phyloP scores from a whole-genome alignment of 148 eudicot species.

The Camellia granthamiana region DNA sequence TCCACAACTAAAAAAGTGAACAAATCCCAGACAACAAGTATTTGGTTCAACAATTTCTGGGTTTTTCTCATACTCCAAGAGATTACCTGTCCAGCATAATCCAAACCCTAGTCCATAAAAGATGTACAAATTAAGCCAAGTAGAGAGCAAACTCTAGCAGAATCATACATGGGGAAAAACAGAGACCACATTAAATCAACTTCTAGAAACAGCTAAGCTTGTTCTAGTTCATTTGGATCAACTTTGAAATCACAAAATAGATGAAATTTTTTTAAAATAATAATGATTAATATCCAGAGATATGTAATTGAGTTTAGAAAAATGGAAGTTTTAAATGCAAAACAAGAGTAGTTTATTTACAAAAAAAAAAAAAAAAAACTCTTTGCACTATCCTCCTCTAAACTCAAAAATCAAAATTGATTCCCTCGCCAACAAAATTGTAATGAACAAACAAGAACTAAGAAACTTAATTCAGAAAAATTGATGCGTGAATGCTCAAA shows the following conservation, averaged over 20 bases:
- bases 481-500: background rate
- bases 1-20: background rate
- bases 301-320: background rate
- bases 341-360: background rate
- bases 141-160: background rate
- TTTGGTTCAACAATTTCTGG: background rate
- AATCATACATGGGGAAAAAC: background rate
- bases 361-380: background rate
- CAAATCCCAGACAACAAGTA: background rate
- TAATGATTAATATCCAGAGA: background rate
- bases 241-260: background rate
- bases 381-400: background rate
- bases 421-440: background rate
- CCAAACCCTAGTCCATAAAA: background rate
- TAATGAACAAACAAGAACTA: background rate
- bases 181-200: slow-evolving; percentile 9
- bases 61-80: slow-evolving; percentile 16
- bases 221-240: background rate
- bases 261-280: background rate
- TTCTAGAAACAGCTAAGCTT: background rate
- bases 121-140: background rate
- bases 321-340: background rate
- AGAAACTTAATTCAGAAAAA: background rate
- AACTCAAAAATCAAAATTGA: background rate
- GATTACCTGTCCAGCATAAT: slow-evolving; percentile 2